These are phyloP conservation scores for Sonneratia alba DNA, from an alignment of 345 rosid genomes.

Conservation along the genomic window DNA sequence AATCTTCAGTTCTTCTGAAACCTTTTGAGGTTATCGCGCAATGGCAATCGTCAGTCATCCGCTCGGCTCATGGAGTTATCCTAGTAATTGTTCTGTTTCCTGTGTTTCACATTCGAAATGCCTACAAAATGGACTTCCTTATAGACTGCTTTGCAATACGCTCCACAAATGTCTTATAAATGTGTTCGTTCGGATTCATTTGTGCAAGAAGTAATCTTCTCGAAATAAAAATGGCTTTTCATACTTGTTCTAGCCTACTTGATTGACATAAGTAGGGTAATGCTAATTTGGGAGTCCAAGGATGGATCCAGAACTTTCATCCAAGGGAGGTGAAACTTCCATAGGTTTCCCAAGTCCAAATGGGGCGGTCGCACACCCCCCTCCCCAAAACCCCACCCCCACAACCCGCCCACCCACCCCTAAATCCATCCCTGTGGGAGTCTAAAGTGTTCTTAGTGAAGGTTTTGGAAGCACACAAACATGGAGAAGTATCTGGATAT, in stretches of 20 bases:
- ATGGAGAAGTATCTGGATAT: background rate
- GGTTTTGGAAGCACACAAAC: background rate
- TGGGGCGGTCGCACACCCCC: too few species aligned
- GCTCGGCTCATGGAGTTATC: background rate
- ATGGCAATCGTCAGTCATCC: too few species aligned
- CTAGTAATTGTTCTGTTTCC: background rate
- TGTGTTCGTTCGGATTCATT: background rate
- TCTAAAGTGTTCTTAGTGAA: background rate
- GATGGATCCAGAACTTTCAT: too few species aligned
- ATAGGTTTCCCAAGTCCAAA: too few species aligned
- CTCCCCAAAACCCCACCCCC: too few species aligned
- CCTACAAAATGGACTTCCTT: background rate
- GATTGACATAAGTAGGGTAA: background rate
- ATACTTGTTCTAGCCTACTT: background rate
- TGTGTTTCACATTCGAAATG: background rate
- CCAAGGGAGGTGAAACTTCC: too few species aligned
- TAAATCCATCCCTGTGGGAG: too few species aligned
- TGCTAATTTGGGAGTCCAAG: background rate
- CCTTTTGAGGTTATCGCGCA: background rate
- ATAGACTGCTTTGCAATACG: background rate
- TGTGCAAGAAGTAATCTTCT: background rate
- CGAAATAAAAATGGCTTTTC: background rate
- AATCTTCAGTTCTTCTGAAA: background rate
- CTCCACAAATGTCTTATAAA: background rate
- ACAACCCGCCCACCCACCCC: too few species aligned